phyloP scores from a whole-genome alignment of 2,329 filamentous ascomycete species.

The Diaporthe vexans region DNA sequence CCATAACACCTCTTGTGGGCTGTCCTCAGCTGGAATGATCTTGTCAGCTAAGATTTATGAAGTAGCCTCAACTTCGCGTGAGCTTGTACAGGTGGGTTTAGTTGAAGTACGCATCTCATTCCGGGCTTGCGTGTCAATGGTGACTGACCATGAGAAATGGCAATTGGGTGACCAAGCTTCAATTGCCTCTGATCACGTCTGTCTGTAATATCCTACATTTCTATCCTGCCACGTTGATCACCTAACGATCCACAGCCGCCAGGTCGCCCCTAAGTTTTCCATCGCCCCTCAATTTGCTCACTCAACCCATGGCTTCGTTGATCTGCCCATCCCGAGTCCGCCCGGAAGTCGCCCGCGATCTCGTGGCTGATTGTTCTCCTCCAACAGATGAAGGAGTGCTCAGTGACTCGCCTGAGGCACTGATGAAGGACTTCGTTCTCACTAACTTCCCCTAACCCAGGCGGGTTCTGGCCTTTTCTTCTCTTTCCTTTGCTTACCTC shows the following conservation, averaged over 20 bases:
- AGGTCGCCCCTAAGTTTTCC: not conserved
- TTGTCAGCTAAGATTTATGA: not conserved
- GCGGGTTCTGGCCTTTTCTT: not conserved
- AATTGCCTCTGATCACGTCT: slow-evolving; percentile 1
- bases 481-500: not conserved
- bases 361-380: slow-evolving; percentile 9
- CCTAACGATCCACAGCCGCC: not conserved
- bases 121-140: not conserved
- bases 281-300: too few relatives aligned
- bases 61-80: not conserved
- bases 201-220: slow-evolving; percentile 15
- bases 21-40: not conserved
- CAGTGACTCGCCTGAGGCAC: not conserved
- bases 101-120: not conserved
- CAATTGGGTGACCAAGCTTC: not conserved
- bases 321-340: not conserved
- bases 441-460: not conserved
- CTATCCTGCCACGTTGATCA: slow-evolving; percentile 6
- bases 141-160: not conserved
- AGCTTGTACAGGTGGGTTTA: not conserved
- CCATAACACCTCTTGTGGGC: too few relatives aligned
- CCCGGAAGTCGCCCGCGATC: not conserved
- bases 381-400: not conserved
- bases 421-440: not conserved
- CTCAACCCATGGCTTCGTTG: slow-evolving; percentile 20